Evolutionary conservation across 2,329 filamentous ascomycete genomes (phyloP).

Genomic region (Clarireedia homoeocarpa): DNA sequence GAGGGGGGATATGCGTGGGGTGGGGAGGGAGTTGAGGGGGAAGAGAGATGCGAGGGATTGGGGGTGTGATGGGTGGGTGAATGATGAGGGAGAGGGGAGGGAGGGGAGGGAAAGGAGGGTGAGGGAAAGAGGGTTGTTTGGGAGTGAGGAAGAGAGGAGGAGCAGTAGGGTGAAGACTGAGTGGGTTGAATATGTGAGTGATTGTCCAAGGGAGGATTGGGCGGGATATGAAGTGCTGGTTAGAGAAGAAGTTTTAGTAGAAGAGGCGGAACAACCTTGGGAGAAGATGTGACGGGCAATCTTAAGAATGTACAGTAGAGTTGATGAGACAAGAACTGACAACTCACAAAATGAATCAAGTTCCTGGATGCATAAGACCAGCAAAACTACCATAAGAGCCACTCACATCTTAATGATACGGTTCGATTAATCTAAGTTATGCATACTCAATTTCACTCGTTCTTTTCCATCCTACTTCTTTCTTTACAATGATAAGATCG

Average conservation of each 20-base stretch:
- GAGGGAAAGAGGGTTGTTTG: constrained; percentile 15
- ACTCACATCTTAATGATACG: too few species aligned
- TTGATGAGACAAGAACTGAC: too few species aligned
- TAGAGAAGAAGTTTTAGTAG: constrained; percentile 1
- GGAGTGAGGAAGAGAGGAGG: not conserved
- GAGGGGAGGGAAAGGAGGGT: constrained; percentile 12
- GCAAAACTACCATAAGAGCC: too few species aligned
- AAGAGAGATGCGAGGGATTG: constrained; percentile 30
- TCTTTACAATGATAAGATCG: too few species aligned
- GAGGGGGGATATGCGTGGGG: constrained; percentile 25
- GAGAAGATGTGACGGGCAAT: constrained; percentile 29
- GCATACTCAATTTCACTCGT: too few species aligned
- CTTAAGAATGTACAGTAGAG: constrained; percentile 89
- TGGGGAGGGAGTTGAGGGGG: constrained; percentile 18
- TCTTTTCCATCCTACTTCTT: too few species aligned
- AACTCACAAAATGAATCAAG: too few species aligned
- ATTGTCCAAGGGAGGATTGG: not conserved
- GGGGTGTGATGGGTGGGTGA: constrained; percentile 17
- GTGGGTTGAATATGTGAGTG: not conserved
- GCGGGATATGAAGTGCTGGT: not conserved
- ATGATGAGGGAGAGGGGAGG: constrained; percentile 15
- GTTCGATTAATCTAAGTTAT: too few species aligned
- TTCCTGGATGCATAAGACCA: too few species aligned
- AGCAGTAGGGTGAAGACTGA: not conserved
- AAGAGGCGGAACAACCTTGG: not conserved